phyloP scores from a whole-genome alignment of 176 grass and related monocot genomes.

The Aegilops tauschii region DNA sequence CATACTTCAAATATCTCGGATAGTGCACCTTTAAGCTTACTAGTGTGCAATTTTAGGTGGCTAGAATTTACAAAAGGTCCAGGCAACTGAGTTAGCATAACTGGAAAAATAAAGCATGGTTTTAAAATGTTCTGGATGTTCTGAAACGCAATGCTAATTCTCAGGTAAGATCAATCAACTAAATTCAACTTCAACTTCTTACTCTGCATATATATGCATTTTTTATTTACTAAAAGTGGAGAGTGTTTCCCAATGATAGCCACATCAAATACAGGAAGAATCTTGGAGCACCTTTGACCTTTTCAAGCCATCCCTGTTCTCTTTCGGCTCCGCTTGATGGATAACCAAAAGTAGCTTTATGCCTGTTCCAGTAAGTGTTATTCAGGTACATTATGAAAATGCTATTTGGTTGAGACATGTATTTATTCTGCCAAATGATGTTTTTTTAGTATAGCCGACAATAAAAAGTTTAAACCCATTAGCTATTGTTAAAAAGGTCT shows the following conservation, averaged over 20 bases:
- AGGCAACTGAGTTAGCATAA: background rate
- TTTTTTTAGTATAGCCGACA: background rate
- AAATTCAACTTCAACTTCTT: no score
- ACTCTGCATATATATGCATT: background rate
- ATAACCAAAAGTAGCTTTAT: slow-evolving; percentile 37
- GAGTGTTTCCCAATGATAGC: background rate
- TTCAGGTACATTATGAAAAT: background rate
- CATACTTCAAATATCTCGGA: no score
- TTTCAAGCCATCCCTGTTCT: background rate
- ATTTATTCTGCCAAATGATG: background rate
- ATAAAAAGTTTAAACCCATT: background rate
- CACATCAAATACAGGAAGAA: background rate
- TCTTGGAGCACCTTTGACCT: background rate
- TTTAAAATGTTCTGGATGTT: no score
- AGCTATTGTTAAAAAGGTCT: no score
- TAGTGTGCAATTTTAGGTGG: no score
- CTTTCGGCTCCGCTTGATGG: slow-evolving; percentile 35
- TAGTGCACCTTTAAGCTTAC: no score
- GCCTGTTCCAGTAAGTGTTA: background rate
- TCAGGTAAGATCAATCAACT: background rate
- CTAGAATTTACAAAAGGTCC: no score
- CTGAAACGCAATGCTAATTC: background rate
- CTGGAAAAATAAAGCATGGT: background rate
- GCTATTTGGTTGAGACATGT: background rate
- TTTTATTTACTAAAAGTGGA: background rate